phyloP scores from a whole-genome alignment of 2,329 filamentous ascomycete genomes.

The Lasiodiplodia gonubiensis region DNA sequence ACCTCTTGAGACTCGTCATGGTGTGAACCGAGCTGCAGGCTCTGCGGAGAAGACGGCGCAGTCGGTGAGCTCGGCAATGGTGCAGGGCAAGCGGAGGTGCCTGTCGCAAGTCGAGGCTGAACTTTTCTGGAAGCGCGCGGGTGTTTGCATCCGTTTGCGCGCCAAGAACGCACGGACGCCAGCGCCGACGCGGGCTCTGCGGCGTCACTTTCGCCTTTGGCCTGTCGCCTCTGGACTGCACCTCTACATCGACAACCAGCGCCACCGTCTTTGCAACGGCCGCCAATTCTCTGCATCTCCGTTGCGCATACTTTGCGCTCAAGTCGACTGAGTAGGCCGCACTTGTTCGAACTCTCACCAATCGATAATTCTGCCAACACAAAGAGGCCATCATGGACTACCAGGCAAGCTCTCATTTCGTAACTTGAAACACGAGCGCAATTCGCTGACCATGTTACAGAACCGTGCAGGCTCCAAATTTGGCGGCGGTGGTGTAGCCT shows the following conservation, averaged over 20 bases:
- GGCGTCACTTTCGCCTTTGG: slow-evolving; percentile 21
- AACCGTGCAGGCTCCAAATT: slow-evolving; percentile 98
- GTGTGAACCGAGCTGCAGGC: not conserved
- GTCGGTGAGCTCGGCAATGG: slow-evolving; percentile 1
- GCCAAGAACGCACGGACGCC: slow-evolving; percentile 15
- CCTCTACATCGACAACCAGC: slow-evolving; percentile 8
- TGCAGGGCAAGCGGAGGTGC: slow-evolving; percentile 5
- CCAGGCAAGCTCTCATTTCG: slow-evolving; percentile 16
- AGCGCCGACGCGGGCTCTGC: slow-evolving; percentile 6
- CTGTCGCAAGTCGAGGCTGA: slow-evolving; percentile 10
- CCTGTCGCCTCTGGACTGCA: not conserved
- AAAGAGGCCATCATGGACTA: slow-evolving; percentile 27
- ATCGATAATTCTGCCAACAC: not conserved
- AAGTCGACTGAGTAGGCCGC: not conserved
- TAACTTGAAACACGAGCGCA: slow-evolving; percentile 15
- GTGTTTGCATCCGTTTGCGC: slow-evolving; percentile 27
- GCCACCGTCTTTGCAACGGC: slow-evolving; percentile 3
- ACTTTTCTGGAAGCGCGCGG: slow-evolving; percentile 23
- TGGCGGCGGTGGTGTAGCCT: slow-evolving; percentile 95
- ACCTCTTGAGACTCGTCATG: slow-evolving; percentile 69
- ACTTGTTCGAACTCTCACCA: not conserved
- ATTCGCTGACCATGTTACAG: slow-evolving; percentile 48
- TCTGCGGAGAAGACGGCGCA: not conserved
- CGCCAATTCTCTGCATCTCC: not conserved
- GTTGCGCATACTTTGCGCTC: not conserved